Evolutionary conservation across 2,329 filamentous ascomycete genomes (phyloP), one percentile per base, ranked within the genome.

Genomic region (Cyphellophora europaea): DNA sequence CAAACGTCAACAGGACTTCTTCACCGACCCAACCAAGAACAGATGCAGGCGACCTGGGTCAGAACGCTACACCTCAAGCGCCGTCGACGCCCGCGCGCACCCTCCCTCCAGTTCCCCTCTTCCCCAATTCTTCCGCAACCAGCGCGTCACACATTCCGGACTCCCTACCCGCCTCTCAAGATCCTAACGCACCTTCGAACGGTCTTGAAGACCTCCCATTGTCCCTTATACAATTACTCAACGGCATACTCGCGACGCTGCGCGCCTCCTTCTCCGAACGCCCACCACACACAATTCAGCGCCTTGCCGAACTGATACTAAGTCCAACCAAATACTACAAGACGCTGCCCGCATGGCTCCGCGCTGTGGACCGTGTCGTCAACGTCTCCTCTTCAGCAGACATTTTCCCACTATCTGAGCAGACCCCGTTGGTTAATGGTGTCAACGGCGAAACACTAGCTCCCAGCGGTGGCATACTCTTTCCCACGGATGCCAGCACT

Each of bases 231-330:
- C 67, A 70, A 35, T 73, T 85, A 53, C 61, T 85, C 30, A 55
- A 59, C 40, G 73, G 73, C 38, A 79, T 85, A 35, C 55, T 60
- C 43, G 55, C 54, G 11, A 77, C 79, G 11, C 66, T 94, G 25
- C 66, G 61, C 32, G 67, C 66, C 3, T 73, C 72, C 46, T 98
- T 98, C 58, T 55, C 73, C 14, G 65, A 67, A 3, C 74, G 82
- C 49, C 89, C 91, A 1, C 91, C 91, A 0, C 86, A 96, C 56
- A 96, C 91, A 3, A 74, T 95, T 42, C 91, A 98, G 61, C 82
- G 91, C 25, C 72, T 98, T 14, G 77, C 87, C 14, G 91, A 98
- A 65, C 78, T 96, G 18, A 66, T 94, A 4, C 67, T 93, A 21
- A 62, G 69, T 16, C 91, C 91, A 1, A 79, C 68, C 41, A 70